These are phyloP conservation scores for Epichloe sylvatica DNA, from an alignment of 2,329 filamentous ascomycete species.

Conservation along the genomic window DNA sequence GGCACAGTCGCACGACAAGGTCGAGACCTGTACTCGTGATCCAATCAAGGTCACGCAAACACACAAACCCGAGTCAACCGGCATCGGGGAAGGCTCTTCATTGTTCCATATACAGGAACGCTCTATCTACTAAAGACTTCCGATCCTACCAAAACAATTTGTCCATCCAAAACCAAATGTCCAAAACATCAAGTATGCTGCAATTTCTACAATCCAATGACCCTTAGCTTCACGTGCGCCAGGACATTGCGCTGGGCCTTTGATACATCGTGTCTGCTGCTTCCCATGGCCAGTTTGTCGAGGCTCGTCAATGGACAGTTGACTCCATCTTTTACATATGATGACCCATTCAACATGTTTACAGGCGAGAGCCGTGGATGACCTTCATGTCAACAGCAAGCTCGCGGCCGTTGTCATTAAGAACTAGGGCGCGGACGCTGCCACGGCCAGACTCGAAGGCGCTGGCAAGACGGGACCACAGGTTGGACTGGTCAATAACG, in stretches of 20 bases:
- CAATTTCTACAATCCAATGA: slow-evolving; percentile 15
- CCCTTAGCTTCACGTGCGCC: slow-evolving; percentile 12
- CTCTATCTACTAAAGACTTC: slow-evolving; percentile 29
- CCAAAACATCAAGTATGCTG: slow-evolving; percentile 6
- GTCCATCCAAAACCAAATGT: slow-evolving; percentile 12
- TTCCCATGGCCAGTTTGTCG: not conserved
- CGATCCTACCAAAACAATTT: slow-evolving; percentile 20
- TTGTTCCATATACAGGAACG: slow-evolving; percentile 28
- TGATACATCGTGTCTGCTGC: not conserved
- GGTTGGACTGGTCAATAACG: slow-evolving; percentile 88
- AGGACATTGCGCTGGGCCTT: slow-evolving; percentile 6
- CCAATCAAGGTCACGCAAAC: not conserved
- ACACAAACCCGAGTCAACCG: not conserved
- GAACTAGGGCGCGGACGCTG: slow-evolving; percentile 86
- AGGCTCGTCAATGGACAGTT: slow-evolving; percentile 6
- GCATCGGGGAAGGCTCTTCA: slow-evolving; percentile 16
- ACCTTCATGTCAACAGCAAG: slow-evolving; percentile 98
- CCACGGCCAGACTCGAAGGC: slow-evolving; percentile 87
- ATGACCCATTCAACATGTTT: slow-evolving; percentile 17
- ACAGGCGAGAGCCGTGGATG: slow-evolving; percentile 65
- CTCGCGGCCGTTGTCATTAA: slow-evolving; percentile 85
- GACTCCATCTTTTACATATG: not conserved
- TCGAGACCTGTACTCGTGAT: not conserved
- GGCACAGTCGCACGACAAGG: no score
- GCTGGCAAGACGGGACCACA: slow-evolving; percentile 66